Evolutionary conservation across 495 filamentous ascomycete genomes (phyloP).

Genomic region (Viridothelium virens): DNA sequence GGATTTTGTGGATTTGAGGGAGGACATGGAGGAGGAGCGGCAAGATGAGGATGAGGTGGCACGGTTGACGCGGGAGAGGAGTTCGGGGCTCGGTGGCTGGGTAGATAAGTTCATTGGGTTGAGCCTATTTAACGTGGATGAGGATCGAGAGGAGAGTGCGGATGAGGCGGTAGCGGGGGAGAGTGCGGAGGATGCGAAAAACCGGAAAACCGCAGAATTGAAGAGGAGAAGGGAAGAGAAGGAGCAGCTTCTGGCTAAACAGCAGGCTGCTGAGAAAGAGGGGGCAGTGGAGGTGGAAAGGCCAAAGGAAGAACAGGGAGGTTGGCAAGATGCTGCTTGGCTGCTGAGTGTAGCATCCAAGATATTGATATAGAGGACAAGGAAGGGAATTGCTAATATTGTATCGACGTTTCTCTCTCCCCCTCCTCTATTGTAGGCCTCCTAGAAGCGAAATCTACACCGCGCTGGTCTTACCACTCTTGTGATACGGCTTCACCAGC

Average conservation of each 20-base stretch:
- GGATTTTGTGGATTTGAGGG: conserved; percentile 51
- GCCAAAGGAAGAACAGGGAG: conserved; percentile 39
- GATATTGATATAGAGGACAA: conserved; percentile 48
- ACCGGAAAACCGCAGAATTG: conserved; percentile 36
- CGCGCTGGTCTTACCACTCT: too few relatives aligned
- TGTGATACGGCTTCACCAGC: too few relatives aligned
- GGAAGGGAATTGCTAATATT: background rate
- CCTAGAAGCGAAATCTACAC: too few relatives aligned
- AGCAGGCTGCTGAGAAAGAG: conserved; percentile 19
- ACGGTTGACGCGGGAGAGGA: conserved; percentile 49
- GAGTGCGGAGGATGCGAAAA: conserved; percentile 33
- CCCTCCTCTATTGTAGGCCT: too few relatives aligned
- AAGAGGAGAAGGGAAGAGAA: conserved; percentile 31
- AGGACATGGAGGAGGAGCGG: conserved; percentile 26
- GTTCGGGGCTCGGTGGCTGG: conserved; percentile 64
- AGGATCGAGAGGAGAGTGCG: conserved; percentile 51
- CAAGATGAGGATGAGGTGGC: conserved; percentile 38
- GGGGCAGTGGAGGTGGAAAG: conserved; percentile 12
- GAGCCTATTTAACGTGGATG: conserved; percentile 68
- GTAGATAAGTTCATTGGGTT: conserved; percentile 68
- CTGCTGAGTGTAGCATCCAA: conserved; percentile 68
- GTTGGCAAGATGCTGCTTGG: conserved; percentile 84
- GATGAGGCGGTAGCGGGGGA: conserved; percentile 37
- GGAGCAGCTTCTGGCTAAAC: conserved; percentile 18
- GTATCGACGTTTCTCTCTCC: background rate